These are phyloP conservation scores for Leptographium procerum DNA, from an alignment of 2,329 filamentous ascomycete genomes.

Conservation along the genomic window DNA sequence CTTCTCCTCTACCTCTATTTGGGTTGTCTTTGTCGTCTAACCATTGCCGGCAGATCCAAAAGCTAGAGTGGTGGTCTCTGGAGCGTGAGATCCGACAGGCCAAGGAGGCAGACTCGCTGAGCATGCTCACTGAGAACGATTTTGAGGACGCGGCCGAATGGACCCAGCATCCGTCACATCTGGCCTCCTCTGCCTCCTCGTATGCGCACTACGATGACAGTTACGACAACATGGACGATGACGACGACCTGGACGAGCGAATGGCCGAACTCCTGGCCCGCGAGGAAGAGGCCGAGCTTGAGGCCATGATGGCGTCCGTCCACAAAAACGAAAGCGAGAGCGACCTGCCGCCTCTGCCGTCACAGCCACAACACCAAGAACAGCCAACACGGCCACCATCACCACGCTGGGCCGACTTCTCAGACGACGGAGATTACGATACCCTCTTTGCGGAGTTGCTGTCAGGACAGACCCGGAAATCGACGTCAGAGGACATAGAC, in stretches of 20 bases:
- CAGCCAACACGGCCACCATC: slow-evolving; percentile 12
- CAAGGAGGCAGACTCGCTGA: slow-evolving; percentile 26
- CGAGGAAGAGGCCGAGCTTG: slow-evolving; percentile 44
- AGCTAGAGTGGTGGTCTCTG: slow-evolving; percentile 30
- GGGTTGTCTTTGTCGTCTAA: background rate
- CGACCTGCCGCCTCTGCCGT: background rate
- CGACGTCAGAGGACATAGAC: slow-evolving; percentile 30
- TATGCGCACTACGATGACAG: background rate
- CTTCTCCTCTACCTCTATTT: background rate
- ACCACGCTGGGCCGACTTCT: slow-evolving; percentile 17
- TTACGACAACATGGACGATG: slow-evolving; percentile 5
- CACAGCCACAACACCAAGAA: slow-evolving; percentile 8
- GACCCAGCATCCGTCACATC: slow-evolving; percentile 14
- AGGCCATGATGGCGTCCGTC: slow-evolving; percentile 42
- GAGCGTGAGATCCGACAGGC: slow-evolving; percentile 26
- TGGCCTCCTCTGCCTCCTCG: background rate
- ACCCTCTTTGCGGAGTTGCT: slow-evolving; percentile 54
- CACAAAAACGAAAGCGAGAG: no score
- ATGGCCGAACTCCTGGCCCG: slow-evolving; percentile 41
- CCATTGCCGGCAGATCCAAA: slow-evolving; percentile 13
- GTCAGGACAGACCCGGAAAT: slow-evolving; percentile 25
- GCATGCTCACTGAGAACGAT: slow-evolving; percentile 35
- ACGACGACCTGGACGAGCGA: slow-evolving; percentile 29
- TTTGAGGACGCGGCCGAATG: slow-evolving; percentile 37
- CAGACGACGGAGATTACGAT: slow-evolving; percentile 51